Base-by-base conservation (phyloP, 306 rosid species). In the Casuarina cunninghamiana region DNA sequence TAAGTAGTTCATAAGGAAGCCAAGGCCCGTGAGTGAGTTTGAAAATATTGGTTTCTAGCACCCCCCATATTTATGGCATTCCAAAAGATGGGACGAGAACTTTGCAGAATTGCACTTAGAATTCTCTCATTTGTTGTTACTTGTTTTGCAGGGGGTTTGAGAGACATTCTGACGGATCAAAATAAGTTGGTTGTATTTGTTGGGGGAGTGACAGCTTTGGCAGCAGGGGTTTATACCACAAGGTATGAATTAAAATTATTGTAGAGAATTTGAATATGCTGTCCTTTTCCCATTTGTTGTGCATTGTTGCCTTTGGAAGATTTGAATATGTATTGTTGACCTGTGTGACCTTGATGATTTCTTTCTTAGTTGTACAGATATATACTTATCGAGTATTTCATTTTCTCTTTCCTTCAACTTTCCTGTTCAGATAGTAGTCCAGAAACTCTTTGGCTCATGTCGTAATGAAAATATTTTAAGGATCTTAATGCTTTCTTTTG, bases 181-280 rank as follows among this genome's bases (percentile, higher is more conserved):
- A 93, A 91, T 87, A 95, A 95, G 87, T 83, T 95, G 83, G 97
- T 95, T 62, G 98, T 93, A 39, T 96, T 93, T 74, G 99, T 96
- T 73, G 99, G 98, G 80, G 98, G 99, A 81, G 86, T 91, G 80
- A 96, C 98, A 63, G 98, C 99, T 80, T 82, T 93, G 55, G 99
- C 99, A 49, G 99, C 99, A 10, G 99, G 99, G 10, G 77, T 96
- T 74, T 96, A 96, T 85, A 93, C 99, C 63, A 96, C 99, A 17
- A 96, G 99, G 99, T 96, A 72, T 26, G 26, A 71, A 35, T 43
- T 35, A 81, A 51, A 16, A 45, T 71, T 53, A 12, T 75, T 69
- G 12, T 54, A 10, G 54, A 71, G 76, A 58, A 41, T 79, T 76
- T 50, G 49, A 53, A 48, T 66, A 9, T 38, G 12, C 65, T 3